Conservation (phyloP, 257 asterid species). For the Solanum dulcamara region DNA sequence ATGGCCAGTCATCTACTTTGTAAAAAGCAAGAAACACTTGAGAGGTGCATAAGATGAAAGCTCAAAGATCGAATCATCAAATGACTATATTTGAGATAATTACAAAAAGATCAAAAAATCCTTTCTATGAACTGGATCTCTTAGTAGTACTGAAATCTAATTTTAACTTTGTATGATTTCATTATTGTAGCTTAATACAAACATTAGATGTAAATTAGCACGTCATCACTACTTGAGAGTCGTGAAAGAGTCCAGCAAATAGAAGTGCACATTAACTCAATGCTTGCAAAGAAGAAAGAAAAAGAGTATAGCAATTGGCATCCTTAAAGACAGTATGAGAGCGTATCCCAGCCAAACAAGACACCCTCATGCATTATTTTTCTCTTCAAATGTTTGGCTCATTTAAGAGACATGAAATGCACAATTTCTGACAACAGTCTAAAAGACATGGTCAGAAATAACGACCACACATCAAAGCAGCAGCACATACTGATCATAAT, state of each 20-base stretch:
- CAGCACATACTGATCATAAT: neutral
- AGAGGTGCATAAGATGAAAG: neutral
- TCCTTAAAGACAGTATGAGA: neutral
- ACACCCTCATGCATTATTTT: neutral
- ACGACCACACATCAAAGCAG: neutral
- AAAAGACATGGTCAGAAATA: neutral
- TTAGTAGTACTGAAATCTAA: neutral
- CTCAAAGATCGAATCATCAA: neutral
- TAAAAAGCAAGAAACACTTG: neutral
- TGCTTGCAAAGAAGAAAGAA: neutral
- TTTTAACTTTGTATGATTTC: neutral
- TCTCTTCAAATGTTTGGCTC: neutral
- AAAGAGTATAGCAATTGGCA: neutral
- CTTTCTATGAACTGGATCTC: neutral
- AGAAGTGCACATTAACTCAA: neutral
- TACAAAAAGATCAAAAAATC: neutral
- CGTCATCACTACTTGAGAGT: neutral
- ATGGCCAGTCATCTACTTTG: neutral
- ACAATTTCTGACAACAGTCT: neutral
- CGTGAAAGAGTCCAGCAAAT: neutral
- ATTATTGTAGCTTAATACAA: neutral
- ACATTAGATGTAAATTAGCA: neutral
- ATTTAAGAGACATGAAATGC: neutral
- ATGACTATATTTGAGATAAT: neutral
- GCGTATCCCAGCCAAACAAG: neutral